Evolutionary conservation across 1,139 yeast species (phyloP).

Genomic region (Wickerhamomyces sp.): DNA sequence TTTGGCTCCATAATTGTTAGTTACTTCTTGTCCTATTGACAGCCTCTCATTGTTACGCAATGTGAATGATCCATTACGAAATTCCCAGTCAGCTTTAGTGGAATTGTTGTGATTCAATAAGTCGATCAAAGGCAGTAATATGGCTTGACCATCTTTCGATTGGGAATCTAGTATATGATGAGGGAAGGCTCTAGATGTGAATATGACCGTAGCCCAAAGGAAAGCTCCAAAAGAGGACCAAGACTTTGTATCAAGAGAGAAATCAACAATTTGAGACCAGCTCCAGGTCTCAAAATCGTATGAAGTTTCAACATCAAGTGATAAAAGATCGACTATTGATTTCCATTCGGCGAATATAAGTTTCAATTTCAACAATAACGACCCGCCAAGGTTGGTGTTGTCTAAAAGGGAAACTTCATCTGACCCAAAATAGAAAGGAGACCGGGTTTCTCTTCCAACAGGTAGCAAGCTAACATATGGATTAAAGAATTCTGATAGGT

Average conservation of each 20-base stretch:
- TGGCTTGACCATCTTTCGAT: constrained; percentile 41
- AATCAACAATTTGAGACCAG: constrained; percentile 5
- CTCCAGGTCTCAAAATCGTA: constrained; percentile 5
- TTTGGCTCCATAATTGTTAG: constrained; percentile 82
- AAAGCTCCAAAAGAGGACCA: constrained; percentile 60
- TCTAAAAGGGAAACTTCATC: constrained; percentile 45
- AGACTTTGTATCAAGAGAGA: background rate
- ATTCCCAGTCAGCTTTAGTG: constrained; percentile 56
- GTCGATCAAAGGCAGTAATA: constrained; percentile 69
- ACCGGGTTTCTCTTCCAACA: constrained; percentile 35
- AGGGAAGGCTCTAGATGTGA: constrained; percentile 72
- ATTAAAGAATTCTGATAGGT: constrained; percentile 14
- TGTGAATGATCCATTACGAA: constrained; percentile 18
- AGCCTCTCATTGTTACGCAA: constrained; percentile 14
- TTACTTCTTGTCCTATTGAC: constrained; percentile 46
- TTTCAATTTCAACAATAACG: constrained; percentile 30
- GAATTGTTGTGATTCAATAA: constrained; percentile 60
- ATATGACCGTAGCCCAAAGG: constrained; percentile 61
- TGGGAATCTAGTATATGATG: constrained; percentile 35
- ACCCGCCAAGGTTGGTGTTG: constrained; percentile 56
- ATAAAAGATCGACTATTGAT: constrained; percentile 9
- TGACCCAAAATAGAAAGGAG: constrained; percentile 61
- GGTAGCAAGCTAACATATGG: constrained; percentile 64
- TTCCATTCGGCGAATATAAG: constrained; percentile 29
- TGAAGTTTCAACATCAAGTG: constrained; percentile 7